Evolutionary conservation across 139 green algal genomes (phyloP), one percentile per base, ranked within the genome.

Genomic region (Chlorella sp.): DNA sequence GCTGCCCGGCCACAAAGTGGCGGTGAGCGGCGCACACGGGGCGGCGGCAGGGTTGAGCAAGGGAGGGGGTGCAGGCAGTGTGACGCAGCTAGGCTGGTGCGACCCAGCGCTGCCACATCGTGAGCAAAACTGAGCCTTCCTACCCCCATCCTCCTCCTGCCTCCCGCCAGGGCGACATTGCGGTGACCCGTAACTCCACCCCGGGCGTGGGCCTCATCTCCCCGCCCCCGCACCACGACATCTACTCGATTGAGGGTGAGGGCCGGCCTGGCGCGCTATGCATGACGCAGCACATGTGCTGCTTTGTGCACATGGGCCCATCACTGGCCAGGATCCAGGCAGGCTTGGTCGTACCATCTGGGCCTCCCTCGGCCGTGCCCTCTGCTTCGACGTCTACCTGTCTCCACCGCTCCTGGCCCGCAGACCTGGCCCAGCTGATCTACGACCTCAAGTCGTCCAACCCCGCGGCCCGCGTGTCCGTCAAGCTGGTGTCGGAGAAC

Each of bases 191-290:
- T 41, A 92, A 92, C 82, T 95, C 91, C 81, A 99, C 96, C 26
- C 90, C 96, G 0, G 96, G 96, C 60, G 96, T 99, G 72, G 96
- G 96, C 80, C 91, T 96, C 81, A 96, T 96, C 85, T 95, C 92
- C 24, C 97, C 97, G 20, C 97, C 97, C 0, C 97, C 97, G 13
- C 97, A 99, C 94, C 97, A 99, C 88, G 97, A 99, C 92, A 99
- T 99, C 90, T 99, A 99, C 94, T 99, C 97, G 65, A 99, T 99
- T 62, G 97, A 99, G 93, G 97, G 76, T 81, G 54, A 41, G 76
- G 26, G 67, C 30, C 22, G 24, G 62, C 30, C 32, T 13, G 22
- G 30, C 8, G 62, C 26, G 62, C 30, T 9, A 13, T 14, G 14
- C n/a, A 3, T 38, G 65, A n/a, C 6, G 65, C 3, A 41, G 22